These are phyloP conservation scores for Fusarium haematococcum DNA, from an alignment of 2,329 filamentous ascomycete genomes.

Conservation along the genomic window DNA sequence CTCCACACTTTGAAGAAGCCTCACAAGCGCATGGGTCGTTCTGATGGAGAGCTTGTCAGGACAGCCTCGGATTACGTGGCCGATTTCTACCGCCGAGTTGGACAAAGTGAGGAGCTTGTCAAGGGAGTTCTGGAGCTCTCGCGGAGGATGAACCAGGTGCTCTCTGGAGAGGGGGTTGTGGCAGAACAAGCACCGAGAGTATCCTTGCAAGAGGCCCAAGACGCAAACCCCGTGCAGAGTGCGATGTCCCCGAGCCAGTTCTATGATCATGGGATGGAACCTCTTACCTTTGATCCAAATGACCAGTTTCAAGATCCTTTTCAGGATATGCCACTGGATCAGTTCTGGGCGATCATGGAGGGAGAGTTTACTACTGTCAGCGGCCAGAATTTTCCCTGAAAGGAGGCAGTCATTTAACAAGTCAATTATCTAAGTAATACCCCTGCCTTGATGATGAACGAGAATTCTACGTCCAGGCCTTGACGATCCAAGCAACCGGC, in stretches of 20 bases:
- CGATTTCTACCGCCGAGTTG: conserved; percentile 25
- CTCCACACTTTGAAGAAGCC: conserved; percentile 39
- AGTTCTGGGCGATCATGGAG: conserved; percentile 42
- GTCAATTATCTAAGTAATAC: background rate
- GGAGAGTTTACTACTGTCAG: conserved; percentile 29
- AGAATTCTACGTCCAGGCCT: conserved; percentile 5
- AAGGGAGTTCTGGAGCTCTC: conserved; percentile 27
- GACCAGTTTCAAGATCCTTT: conserved; percentile 39
- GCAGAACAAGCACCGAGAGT: conserved; percentile 14
- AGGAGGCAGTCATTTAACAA: background rate
- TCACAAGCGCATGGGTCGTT: conserved; percentile 39
- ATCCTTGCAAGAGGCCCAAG: conserved; percentile 4
- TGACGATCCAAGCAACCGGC: conserved; percentile 15
- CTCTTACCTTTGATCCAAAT: conserved; percentile 23
- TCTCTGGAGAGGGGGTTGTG: conserved; percentile 12
- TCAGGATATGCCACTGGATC: conserved; percentile 40
- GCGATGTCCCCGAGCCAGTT: conserved; percentile 17
- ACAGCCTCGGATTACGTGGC: conserved; percentile 28
- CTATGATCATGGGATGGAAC: background rate
- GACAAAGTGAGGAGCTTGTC: conserved; percentile 30
- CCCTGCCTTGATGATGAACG: no score
- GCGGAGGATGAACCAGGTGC: conserved; percentile 29
- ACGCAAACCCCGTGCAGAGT: background rate
- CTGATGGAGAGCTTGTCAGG: conserved; percentile 34
- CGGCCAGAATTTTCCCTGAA: conserved; percentile 3